These are phyloP conservation scores for Alternaria arbusti DNA, from an alignment of 2,329 filamentous ascomycete genomes.

Conservation along the genomic window DNA sequence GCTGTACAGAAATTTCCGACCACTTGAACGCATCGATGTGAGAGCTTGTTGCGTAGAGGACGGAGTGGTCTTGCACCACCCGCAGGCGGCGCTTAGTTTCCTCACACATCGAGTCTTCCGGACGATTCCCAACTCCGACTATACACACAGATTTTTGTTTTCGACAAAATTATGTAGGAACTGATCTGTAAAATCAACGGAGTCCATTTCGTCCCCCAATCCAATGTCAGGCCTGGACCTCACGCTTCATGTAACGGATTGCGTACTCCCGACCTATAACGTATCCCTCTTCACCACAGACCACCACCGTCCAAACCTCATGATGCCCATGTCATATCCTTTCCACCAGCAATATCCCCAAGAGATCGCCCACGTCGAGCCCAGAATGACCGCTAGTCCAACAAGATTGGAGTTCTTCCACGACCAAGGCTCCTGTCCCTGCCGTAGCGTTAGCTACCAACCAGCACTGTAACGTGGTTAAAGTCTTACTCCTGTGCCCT, in stretches of 20 bases:
- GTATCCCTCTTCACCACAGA: constrained; percentile 8
- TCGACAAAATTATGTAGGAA: not conserved
- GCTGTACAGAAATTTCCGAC: not conserved
- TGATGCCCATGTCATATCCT: constrained; percentile 28
- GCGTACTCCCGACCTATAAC: not conserved
- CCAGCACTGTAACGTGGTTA: not conserved
- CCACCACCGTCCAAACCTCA: constrained; percentile 32
- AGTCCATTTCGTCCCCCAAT: not conserved
- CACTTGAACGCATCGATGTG: not conserved
- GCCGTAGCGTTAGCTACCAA: constrained; percentile 9
- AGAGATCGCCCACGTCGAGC: constrained; percentile 27
- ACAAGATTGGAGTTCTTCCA: constrained; percentile 37
- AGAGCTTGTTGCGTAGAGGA: not conserved
- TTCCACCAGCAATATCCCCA: constrained; percentile 33
- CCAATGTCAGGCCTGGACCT: not conserved
- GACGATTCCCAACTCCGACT: not conserved
- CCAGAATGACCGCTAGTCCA: constrained; percentile 30
- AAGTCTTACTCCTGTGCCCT: constrained; percentile 14
- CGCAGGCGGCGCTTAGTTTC: not conserved
- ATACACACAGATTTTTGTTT: not conserved
- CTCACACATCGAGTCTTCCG: not conserved
- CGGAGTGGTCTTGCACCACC: not conserved
- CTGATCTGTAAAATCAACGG: not conserved
- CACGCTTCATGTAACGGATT: not conserved
- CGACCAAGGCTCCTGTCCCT: constrained; percentile 29